These are phyloP conservation scores for Borovskyia barvae DNA, from an alignment of 208 protist genomes.

Conservation along the genomic window DNA sequence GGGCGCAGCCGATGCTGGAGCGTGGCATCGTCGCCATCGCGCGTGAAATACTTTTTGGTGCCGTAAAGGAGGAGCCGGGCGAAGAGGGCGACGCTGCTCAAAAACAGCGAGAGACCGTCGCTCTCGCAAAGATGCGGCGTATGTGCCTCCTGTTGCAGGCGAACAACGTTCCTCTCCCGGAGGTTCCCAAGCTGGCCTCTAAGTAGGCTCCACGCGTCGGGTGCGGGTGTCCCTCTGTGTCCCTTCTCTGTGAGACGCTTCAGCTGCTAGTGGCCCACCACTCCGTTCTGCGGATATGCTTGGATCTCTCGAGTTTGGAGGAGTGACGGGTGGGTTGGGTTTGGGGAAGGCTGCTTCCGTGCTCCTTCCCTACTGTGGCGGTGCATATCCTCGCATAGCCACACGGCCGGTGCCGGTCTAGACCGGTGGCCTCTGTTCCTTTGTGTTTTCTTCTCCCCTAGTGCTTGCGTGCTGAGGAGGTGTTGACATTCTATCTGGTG, in stretches of 20 bases:
- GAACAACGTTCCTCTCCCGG: conserved; percentile 49
- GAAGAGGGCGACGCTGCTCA: conserved; percentile 24
- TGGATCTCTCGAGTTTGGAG: too few species aligned
- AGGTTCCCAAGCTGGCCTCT: conserved; percentile 25
- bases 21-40: conserved; percentile 37
- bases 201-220: too few species aligned
- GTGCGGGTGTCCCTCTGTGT: too few species aligned
- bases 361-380: not conserved
- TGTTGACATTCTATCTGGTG: not conserved
- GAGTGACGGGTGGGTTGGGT: conserved; percentile 4
- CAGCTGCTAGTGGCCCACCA: too few species aligned
- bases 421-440: too few species aligned
- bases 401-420: too few species aligned
- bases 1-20: conserved; percentile 71
- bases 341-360: not conserved
- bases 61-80: conserved; percentile 17
- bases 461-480: not conserved
- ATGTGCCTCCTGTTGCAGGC: conserved; percentile 69
- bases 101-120: conserved; percentile 27
- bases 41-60: conserved; percentile 54
- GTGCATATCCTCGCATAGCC: too few species aligned
- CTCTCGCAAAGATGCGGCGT: conserved; percentile 48
- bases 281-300: too few species aligned
- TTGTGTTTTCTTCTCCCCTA: not conserved
- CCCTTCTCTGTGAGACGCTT: too few species aligned